Evolutionary conservation across 441 rosid species (phyloP).

Genomic region (Macaranga tanarius): DNA sequence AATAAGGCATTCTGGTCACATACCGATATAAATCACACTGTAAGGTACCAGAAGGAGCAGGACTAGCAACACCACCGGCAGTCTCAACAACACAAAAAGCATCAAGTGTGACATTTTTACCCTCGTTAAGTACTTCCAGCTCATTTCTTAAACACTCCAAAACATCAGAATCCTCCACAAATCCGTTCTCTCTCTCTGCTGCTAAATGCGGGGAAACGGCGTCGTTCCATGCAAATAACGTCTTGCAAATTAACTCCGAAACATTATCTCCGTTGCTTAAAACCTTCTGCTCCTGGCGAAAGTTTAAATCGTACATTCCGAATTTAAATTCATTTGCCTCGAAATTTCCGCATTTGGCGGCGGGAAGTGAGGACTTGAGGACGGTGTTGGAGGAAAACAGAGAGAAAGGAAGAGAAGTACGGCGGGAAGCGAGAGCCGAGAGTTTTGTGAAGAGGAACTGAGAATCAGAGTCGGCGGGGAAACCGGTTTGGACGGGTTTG

Average conservation of each 20-base stretch:
- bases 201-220: slow-evolving; percentile 96
- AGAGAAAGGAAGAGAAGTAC: slow-evolving; percentile 30
- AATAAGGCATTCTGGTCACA: neutral
- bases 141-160: slow-evolving; percentile 42
- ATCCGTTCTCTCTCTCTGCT: slow-evolving; percentile 63
- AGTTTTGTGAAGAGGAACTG: slow-evolving; percentile 68
- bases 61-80: slow-evolving; percentile 96
- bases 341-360: slow-evolving; percentile 36
- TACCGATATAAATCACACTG: slow-evolving; percentile 91
- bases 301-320: slow-evolving; percentile 52
- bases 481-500: slow-evolving; percentile 90
- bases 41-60: slow-evolving; percentile 84
- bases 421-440: slow-evolving; percentile 53
- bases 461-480: slow-evolving; percentile 88
- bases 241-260: slow-evolving; percentile 61
- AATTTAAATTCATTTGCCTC: neutral
- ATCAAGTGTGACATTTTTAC: slow-evolving; percentile 27
- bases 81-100: slow-evolving; percentile 76
- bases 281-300: slow-evolving; percentile 39
- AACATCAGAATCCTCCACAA: slow-evolving; percentile 50
- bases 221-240: slow-evolving; percentile 82
- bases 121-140: slow-evolving; percentile 27
- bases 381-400: slow-evolving; percentile 52
- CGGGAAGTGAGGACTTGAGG: slow-evolving; percentile 54
- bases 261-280: slow-evolving; percentile 26